Evolutionary conservation across 2,329 filamentous ascomycete genomes (phyloP), one percentile per base, ranked within the genome.

Genomic region (Zymoseptoria brevis): DNA sequence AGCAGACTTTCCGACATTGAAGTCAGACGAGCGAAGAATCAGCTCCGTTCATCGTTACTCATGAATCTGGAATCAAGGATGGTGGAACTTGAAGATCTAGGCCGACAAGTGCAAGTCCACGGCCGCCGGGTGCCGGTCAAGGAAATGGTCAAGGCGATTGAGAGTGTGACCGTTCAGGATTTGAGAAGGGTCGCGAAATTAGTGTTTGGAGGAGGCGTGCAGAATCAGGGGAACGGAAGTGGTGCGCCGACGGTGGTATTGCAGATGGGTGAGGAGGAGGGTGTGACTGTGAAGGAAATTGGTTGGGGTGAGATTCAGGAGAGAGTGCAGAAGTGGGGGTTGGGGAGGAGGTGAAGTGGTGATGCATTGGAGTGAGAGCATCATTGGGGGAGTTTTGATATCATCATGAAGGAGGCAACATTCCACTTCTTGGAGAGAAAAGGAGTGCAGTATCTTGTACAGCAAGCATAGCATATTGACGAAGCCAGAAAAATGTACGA

Each of bases 41-140:
- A 99, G 78, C 84, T 99, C 16, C 85, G 92, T 50, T 92, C 87
- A 13, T 89, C 85, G 59, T 80, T 99, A 49, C 82, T 99, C 54
- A 99, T 99, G 94, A 99, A 99, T 76, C 84, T 99, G 26, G 94
- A 99, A 78, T 67, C 83, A 94, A 61, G n/a, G n/a, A 96, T 99
- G 91, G 91, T 99, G 8, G 94, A 97, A 77, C 83, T 99, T 6
- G 94, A 99, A 76, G 94, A 99, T 73, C 81, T 99, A 0, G 94
- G 94, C 21, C 80, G 94, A 63, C 93, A 96, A 74, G 90, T 99
- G 9, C 94, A 97, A 78, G 90, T 96, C n/a, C 92, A 97, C 72
- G 94, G 93, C 21, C 84, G 85, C 66, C 96, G 96, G 77, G 84
- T 97, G 6, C 88, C 93, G 1, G 92, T 96, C 7, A 84, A 85